phyloP scores from a whole-genome alignment of 768 basidiomycete species.

The Suillus fuscotomentosus region DNA sequence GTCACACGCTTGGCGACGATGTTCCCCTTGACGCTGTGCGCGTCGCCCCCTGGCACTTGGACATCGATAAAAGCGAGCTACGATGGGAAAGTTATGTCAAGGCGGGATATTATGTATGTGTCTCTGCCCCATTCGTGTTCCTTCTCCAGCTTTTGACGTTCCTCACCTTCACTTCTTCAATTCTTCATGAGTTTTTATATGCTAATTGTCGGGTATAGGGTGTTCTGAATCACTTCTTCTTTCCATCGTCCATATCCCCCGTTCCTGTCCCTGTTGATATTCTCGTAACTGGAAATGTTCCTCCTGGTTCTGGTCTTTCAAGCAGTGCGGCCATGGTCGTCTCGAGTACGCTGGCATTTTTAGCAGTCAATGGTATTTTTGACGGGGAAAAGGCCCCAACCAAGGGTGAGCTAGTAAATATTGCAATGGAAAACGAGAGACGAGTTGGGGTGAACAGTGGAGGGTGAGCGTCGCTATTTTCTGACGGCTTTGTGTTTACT shows the following conservation, averaged over 20 bases:
- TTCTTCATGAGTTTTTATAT: neutral
- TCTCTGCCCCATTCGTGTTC: conserved; percentile 1
- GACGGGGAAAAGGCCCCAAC: conserved; percentile 28
- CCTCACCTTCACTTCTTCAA: neutral
- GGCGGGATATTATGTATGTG: conserved; percentile 75
- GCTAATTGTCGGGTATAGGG: conserved; percentile 40
- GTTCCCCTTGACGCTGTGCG: conserved; percentile 33
- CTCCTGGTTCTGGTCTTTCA: conserved; percentile 83
- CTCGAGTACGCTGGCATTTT: conserved; percentile 77
- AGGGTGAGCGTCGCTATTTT: conserved; percentile 46
- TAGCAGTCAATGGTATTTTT: conserved; percentile 72
- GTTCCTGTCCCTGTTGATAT: conserved; percentile 65
- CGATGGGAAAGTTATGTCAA: conserved; percentile 90
- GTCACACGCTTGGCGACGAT: conserved; percentile 27
- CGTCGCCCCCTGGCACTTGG: conserved; percentile 65
- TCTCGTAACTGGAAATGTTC: conserved; percentile 79
- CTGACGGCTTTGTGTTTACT: neutral
- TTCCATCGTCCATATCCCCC: conserved; percentile 17
- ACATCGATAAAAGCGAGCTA: conserved; percentile 60
- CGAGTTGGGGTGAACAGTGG: conserved; percentile 83
- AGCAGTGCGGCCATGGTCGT: conserved; percentile 92
- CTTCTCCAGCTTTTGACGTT: neutral
- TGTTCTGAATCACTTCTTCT: conserved; percentile 63
- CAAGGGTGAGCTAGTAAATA: conserved; percentile 72
- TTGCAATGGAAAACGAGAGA: conserved; percentile 84